Conservation (phyloP, 2,329 filamentous ascomycete genomes). For the Ophiosphaerella herpotricha region DNA sequence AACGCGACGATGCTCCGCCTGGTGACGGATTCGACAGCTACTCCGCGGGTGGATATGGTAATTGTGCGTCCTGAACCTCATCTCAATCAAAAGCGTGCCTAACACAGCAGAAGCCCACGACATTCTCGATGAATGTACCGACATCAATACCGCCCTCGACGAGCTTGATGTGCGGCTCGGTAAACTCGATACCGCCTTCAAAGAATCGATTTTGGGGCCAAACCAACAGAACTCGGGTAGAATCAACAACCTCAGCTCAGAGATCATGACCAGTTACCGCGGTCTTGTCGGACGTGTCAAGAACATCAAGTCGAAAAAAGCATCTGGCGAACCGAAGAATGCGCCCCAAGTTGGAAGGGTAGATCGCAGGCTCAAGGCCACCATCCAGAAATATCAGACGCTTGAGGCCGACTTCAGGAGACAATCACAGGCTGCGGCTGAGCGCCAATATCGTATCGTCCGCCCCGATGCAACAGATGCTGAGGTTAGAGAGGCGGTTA, state of each 20-base stretch:
- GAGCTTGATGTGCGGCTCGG: slow-evolving; percentile 73
- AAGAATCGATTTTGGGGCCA: slow-evolving; percentile 72
- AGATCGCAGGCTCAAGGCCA: slow-evolving; percentile 77
- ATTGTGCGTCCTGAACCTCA: slow-evolving; percentile 30
- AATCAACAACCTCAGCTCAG: slow-evolving; percentile 73
- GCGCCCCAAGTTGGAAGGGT: slow-evolving; percentile 79
- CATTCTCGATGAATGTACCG: slow-evolving; percentile 82
- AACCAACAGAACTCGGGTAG: slow-evolving; percentile 69
- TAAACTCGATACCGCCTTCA: slow-evolving; percentile 72
- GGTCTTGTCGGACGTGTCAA: slow-evolving; percentile 79
- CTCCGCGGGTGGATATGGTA: slow-evolving; percentile 45
- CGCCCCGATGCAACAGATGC: slow-evolving; percentile 77
- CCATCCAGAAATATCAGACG: slow-evolving; percentile 80
- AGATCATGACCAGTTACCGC: slow-evolving; percentile 84
- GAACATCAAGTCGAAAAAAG: slow-evolving; percentile 79
- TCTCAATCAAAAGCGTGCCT: slow-evolving; percentile 15
- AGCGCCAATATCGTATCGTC: slow-evolving; percentile 88
- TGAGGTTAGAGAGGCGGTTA: slow-evolving; percentile 77
- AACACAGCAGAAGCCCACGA: slow-evolving; percentile 57
- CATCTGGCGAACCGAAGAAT: slow-evolving; percentile 74
- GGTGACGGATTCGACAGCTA: slow-evolving; percentile 63
- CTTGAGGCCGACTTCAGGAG: slow-evolving; percentile 80
- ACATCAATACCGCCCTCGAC: slow-evolving; percentile 77
- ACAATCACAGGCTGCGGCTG: slow-evolving; percentile 80
- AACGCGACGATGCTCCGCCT: slow-evolving; percentile 36